These are phyloP conservation scores for Erysimum cheiri DNA, from an alignment of 441 rosid genomes.

Conservation along the genomic window DNA sequence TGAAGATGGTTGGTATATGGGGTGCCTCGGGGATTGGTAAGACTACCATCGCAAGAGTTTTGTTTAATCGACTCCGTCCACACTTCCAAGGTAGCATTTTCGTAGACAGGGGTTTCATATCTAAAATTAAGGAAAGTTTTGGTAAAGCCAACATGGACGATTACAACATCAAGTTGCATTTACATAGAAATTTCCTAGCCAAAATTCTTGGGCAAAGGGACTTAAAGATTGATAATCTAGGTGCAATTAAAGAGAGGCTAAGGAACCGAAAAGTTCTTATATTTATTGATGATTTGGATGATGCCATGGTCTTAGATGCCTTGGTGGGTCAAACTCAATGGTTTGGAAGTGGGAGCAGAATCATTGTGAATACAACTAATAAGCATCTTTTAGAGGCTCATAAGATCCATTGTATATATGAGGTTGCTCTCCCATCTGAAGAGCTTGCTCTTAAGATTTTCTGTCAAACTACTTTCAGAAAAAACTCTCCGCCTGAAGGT, in stretches of 20 bases:
- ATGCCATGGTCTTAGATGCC: conserved; percentile 5
- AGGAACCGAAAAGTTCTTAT: neutral
- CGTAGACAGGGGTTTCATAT: neutral
- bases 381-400: neutral
- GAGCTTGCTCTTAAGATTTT: conserved; percentile 25
- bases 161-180: neutral
- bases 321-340: conserved; percentile 11
- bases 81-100: neutral
- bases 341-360: conserved; percentile 42
- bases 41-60: conserved; percentile 12
- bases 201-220: neutral
- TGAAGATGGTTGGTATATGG: conserved; percentile 19
- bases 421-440: neutral
- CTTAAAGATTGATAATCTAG: neutral
- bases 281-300: conserved; percentile 16
- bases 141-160: neutral
- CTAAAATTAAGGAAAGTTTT: neutral
- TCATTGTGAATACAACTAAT: conserved; percentile 36
- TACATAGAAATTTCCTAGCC: neutral
- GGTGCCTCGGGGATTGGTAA: conserved; percentile 2
- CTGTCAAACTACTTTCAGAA: conserved; percentile 26
- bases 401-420: neutral
- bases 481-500: neutral
- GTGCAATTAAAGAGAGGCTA: conserved; percentile 7
- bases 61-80: neutral